These are phyloP conservation scores for Malus hybrid DNA, from an alignment of 331 rosid species.

Conservation along the genomic window DNA sequence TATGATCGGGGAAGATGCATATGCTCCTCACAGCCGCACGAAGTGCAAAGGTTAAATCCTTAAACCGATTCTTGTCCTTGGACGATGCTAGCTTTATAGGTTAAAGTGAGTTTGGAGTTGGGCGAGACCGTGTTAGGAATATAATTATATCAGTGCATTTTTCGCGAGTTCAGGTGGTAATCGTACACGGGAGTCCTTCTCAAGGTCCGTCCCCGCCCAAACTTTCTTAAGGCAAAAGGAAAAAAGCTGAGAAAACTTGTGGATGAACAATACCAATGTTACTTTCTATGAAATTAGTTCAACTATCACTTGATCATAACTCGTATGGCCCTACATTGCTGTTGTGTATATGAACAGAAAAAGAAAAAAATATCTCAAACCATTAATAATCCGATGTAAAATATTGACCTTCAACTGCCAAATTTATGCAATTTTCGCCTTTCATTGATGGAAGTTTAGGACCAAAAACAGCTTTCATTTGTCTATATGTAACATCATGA, in stretches of 20 bases:
- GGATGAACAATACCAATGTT: slow-evolving; percentile 6
- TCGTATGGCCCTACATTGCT: no score
- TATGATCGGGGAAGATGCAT: not conserved
- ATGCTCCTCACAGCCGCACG: not conserved
- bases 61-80: not conserved
- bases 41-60: not conserved
- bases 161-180: not conserved
- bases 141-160: not conserved
- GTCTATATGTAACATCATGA: no score
- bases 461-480: no score
- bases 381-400: no score
- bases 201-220: not conserved
- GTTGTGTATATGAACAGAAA: no score
- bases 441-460: no score
- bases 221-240: not conserved
- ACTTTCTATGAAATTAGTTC: slow-evolving; percentile 4
- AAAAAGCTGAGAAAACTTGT: not conserved
- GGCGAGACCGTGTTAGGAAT: not conserved
- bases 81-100: not conserved
- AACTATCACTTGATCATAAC: slow-evolving; percentile 14
- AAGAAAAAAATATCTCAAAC: no score
- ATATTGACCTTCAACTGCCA: no score
- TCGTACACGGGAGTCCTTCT: no score
- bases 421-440: no score
- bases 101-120: not conserved